These are phyloP conservation scores for Cladophialophora chaetospira DNA, from an alignment of 2,329 filamentous ascomycete genomes.

Conservation along the genomic window DNA sequence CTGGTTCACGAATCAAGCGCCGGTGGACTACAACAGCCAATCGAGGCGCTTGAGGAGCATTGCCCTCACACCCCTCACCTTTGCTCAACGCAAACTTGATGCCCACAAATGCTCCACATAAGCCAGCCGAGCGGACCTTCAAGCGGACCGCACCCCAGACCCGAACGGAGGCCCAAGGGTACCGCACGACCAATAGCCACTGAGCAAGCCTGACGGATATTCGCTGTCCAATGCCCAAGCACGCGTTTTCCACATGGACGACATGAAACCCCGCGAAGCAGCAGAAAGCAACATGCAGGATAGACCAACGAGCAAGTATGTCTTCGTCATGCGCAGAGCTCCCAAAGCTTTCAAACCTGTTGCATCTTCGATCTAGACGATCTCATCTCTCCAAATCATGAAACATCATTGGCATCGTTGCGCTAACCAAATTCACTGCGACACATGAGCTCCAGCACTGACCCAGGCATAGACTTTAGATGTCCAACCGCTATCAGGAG, in stretches of 20 bases:
- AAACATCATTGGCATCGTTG: too few relatives aligned
- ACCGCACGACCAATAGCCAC: constrained; percentile 3
- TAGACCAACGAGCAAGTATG: background rate
- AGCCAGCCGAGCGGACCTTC: constrained; percentile 16
- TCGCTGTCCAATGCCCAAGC: background rate
- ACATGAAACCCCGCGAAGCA: background rate
- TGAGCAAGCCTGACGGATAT: background rate
- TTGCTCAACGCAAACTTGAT: background rate
- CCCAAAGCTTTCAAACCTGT: background rate
- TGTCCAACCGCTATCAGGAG: background rate
- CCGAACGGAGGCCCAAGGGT: constrained; percentile 3
- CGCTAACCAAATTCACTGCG: background rate
- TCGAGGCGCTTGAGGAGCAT: constrained; percentile 2
- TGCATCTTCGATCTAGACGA: constrained; percentile 10
- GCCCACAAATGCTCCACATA: constrained; percentile 3
- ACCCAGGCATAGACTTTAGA: background rate
- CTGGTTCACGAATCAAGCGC: constrained; percentile 1
- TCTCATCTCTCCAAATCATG: background rate
- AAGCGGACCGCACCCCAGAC: constrained; percentile 17
- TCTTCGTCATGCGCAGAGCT: background rate
- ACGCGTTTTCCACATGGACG: background rate
- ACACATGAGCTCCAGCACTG: background rate
- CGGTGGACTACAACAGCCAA: constrained; percentile 1
- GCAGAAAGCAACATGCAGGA: background rate
- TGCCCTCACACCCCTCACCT: background rate